phyloP scores from a whole-genome alignment of 305 asterid genomes.

The Rubia tinctorum region DNA sequence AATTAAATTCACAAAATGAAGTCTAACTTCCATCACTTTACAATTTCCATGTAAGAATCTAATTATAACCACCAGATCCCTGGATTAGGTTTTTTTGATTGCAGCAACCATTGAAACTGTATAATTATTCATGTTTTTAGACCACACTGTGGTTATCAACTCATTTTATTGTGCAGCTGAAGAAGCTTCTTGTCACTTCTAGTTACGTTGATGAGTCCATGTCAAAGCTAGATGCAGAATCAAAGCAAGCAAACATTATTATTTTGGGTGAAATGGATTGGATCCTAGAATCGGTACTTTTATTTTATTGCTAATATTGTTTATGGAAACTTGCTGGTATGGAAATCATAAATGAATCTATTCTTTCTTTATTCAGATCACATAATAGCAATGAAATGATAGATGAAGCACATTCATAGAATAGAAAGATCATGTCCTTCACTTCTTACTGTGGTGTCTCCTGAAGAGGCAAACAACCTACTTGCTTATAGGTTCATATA shows the following conservation, averaged over 20 bases:
- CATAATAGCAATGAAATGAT: slow-evolving; percentile 99
- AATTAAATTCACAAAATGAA: not conserved
- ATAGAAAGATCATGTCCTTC: slow-evolving; percentile 88
- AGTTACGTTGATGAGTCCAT: slow-evolving; percentile 92
- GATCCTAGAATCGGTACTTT: slow-evolving; percentile 86
- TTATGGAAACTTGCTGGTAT: not conserved
- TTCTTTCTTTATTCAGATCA: slow-evolving; percentile 54
- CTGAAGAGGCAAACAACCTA: slow-evolving; percentile 90
- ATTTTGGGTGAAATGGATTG: slow-evolving; percentile 97
- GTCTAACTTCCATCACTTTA: not conserved
- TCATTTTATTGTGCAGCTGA: slow-evolving; percentile 46
- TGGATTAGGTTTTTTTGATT: not conserved
- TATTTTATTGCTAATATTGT: not conserved
- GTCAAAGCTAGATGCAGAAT: slow-evolving; percentile 71
- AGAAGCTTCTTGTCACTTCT: slow-evolving; percentile 87
- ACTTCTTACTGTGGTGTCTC: slow-evolving; percentile 93
- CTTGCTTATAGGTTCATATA: slow-evolving; percentile 95
- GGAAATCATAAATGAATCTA: not conserved
- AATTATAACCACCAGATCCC: not conserved
- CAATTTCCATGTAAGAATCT: too few relatives aligned
- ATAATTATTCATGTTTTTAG: not conserved
- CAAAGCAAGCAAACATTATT: slow-evolving; percentile 64
- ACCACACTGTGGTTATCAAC: not conserved
- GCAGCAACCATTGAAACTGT: not conserved
- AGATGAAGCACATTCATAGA: slow-evolving; percentile 62